Evolutionary conservation across 805 yeast species (phyloP), one percentile per base, ranked within the genome.

Genomic region (Blastobotrys muscicola): DNA sequence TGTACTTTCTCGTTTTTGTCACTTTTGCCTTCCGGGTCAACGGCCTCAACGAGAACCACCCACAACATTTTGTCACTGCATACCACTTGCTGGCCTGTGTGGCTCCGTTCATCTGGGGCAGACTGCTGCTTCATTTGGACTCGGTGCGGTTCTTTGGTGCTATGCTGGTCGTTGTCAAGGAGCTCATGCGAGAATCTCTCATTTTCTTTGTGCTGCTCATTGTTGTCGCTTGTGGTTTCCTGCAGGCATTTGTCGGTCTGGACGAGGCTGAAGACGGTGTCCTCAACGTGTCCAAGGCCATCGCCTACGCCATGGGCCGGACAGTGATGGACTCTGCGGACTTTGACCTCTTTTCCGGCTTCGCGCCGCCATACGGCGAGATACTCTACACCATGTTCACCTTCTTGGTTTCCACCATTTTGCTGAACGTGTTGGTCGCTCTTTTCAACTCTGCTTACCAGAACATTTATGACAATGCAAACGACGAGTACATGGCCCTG

Each of bases 341-440:
- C 45, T 84, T 85, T 55, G 74, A 69, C 29, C 78, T 81, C 39
- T 80, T 84, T 53, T 77, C 76, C 33, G 66, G 74, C 42, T 80
- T 86, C 59, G 87, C 85, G 0, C 84, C 85, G 12, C 96, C 95
- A 4, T 86, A 83, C 60, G 94, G 94, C 0, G 75, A 78, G n/a
- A 64, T 85, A 3, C 67, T 86, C 42, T 86, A 82, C 60, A 85
- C 84, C 68, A 63, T 75, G 41, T 86, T 83, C 70, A 75, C 85
- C 3, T 86, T 86, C 59, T 71, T 83, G 41, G 80, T 85, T 39
- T 66, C 81, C 9, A 83, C 82, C 39, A 78, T 86, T 45, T 69
- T 86, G 65, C 73, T 86, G 68, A 86, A 86, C 65, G 80, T 86
- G 58, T 70, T 86, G 56, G 74, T 86, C 68, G 95, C 95, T 5